phyloP scores from a whole-genome alignment of 768 basidiomycete species.

The Pulveroboletus ravenelii region DNA sequence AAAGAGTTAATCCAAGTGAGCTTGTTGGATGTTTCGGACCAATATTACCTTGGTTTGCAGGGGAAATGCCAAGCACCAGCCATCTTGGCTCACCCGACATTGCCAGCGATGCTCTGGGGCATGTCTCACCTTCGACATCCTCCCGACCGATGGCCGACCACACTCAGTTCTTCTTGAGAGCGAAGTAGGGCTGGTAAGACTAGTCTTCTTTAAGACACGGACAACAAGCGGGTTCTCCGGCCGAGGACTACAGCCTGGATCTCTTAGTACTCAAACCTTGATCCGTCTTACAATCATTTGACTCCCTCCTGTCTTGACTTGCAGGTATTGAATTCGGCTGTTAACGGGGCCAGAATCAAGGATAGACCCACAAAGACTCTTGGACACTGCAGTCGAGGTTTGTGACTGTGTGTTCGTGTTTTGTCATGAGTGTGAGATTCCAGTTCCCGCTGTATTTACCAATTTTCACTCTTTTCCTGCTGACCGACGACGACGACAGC shows the following conservation, averaged over 20 bases:
- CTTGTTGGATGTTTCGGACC: no score
- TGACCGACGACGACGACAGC: constrained; percentile 15
- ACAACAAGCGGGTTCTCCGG: background rate
- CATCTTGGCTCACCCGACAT: background rate
- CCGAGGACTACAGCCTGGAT: background rate
- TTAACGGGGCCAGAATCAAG: no score
- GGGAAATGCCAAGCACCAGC: background rate
- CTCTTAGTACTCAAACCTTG: background rate
- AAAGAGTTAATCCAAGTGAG: no score
- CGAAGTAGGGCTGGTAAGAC: no score
- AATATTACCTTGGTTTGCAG: background rate
- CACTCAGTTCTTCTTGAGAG: background rate
- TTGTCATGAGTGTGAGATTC: constrained; percentile 4
- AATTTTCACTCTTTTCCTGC: background rate
- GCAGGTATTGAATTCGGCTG: background rate
- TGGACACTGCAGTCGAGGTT: background rate
- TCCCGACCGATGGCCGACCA: background rate
- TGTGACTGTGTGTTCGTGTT: constrained; percentile 20
- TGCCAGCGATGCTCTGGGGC: background rate
- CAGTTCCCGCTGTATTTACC: background rate
- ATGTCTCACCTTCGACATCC: background rate
- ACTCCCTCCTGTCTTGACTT: background rate
- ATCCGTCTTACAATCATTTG: background rate
- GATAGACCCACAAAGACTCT: no score
- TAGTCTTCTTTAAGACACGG: background rate